Base-by-base conservation (phyloP, 345 rosid genomes). In the Melastoma malabathricum region DNA sequence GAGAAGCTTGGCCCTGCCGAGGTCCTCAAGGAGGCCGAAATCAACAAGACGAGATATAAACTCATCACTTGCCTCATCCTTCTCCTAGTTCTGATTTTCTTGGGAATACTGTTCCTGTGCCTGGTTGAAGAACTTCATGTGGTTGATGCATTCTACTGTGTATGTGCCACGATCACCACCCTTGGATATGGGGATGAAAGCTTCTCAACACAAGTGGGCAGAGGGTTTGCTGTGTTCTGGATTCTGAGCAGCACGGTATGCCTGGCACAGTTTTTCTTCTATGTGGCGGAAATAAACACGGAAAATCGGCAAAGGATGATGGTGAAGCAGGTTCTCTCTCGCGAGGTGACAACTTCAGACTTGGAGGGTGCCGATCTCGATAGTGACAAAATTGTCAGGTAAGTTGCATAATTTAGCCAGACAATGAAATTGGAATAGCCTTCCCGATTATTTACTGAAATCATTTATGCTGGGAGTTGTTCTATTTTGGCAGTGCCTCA, bases 121-220 rank as follows among this genome's bases (percentile, higher is more conserved):
- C 8, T 44, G 0, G 63, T 73, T 9, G 84, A 78, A 57, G 22
- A 61, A 10, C 48, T 72, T 22, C 54, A 56, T 13, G 41, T 69
- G 18, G 50, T 73, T 6, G 80, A 73, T 54, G 80, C 78, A 0
- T 61, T 81, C 29, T 78, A 75, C 51, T 78, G 82, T 48, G 89
- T 75, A 34, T 73, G 68, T 48, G 59, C 84, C 17, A 75, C 82
- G 5, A 57, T 74, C 7, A 75, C 82, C 1, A 78, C 89, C 18
- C 72, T 75, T 0, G 89, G 84, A 0, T 81, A 67, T 41, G 89
- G 82, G 18, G 84, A 81, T 43, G 50, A 71, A 57, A 81, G 77
- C 70, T 75, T 78, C 72, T 65, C 78, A 29, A 73, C 76, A 0
- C 8, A 10, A 9, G 57, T 39, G 1, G 89, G 84, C 43, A 73